Percentiles rank a stretch among this genome's conserved stretches.
These are phyloP conservation scores for Colletotrichum gloeosporioides DNA, from an alignment of 2,329 filamentous ascomycete genomes.

Conservation along the genomic window DNA sequence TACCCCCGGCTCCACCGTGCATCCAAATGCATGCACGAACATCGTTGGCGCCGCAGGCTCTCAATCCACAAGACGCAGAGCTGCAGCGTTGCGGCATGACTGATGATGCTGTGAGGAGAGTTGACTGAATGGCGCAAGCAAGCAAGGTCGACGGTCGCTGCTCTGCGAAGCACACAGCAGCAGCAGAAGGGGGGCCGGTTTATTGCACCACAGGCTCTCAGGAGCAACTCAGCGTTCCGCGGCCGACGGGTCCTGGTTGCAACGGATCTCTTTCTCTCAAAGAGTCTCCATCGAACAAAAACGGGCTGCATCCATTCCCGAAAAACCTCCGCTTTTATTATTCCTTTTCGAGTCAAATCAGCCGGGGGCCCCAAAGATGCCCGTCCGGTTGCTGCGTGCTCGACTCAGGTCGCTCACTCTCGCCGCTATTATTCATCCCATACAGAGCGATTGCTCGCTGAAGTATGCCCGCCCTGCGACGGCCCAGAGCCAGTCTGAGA, in stretches of 20 bases:
- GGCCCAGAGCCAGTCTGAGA: not conserved
- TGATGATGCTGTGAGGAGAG: not conserved
- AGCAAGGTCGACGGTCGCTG: not conserved
- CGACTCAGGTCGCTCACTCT: not conserved
- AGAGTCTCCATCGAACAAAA: slow-evolving; percentile 1
- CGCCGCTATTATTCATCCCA: not conserved
- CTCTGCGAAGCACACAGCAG: not conserved
- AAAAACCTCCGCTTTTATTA: slow-evolving; percentile 13
- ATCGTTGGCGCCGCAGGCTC: slow-evolving; percentile 8
- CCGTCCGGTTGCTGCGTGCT: not conserved
- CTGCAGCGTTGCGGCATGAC: not conserved
- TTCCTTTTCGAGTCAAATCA: not conserved
- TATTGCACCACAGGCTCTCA: not conserved
- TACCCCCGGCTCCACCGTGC: slow-evolving; percentile 19
- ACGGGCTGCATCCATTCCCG: slow-evolving; percentile 6
- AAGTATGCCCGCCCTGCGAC: not conserved
- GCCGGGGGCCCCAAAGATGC: not conserved
- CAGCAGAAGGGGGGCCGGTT: not conserved
- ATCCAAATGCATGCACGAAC: slow-evolving; percentile 14
- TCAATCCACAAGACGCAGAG: not conserved
- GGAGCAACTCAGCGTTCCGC: not conserved
- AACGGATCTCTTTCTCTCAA: not conserved
- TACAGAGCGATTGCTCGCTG: not conserved
- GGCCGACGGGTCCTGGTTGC: not conserved
- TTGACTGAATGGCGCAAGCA: not conserved